Base-by-base conservation (phyloP, 805 yeast species). In the Candida pseudoglaebosa region DNA sequence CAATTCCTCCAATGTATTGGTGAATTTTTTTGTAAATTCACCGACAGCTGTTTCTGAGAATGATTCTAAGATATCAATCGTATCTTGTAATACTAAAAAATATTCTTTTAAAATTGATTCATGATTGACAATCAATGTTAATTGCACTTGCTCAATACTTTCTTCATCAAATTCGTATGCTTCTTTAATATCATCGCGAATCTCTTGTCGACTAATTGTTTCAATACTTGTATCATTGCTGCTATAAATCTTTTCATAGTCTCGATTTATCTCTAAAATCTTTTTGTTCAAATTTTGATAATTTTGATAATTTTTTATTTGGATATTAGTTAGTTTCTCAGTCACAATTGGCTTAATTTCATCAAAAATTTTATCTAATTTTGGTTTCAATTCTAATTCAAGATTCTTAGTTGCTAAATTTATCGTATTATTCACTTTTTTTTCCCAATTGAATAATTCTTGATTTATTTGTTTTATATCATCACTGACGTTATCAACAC, bases 1-100 rank as follows among this genome's bases (percentile, higher is more conserved):
- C 14, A 56, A 40, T 3, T 37, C 42, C n/a, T 37, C 36, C 16
- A 49, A 37, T 39, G 62, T 46, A 15, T 65, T 62, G 37, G 80
- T 72, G 52, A 84, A 70, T 41, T 77, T 73, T 37, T 75, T 73
- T 5, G 84, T 74, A 61, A 81, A 83, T 47, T 82, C 87, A 47
- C 64, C 71, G 39, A 83, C 70, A 20, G 84, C 70, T 5, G 78
- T 73, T 39, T 83, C 89, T 4, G 82, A 80, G 67, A 84, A 84
- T 44, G 84, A 84, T 56, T 84, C 90, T 53, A 80, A 73, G 0
- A 81, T 71, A 45, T 84, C 90, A 38, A 83, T 69, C 26, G 81
- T 71, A 20, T 57, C 59, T 41, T 69, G 74, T 16, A 61, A 47
- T 3, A 50, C 54, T 13, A 41, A 40, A 36, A 59, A 65, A 46